Base-by-base conservation (phyloP, 2,329 filamentous ascomycete genomes). In the Talaromyces piceae region DNA sequence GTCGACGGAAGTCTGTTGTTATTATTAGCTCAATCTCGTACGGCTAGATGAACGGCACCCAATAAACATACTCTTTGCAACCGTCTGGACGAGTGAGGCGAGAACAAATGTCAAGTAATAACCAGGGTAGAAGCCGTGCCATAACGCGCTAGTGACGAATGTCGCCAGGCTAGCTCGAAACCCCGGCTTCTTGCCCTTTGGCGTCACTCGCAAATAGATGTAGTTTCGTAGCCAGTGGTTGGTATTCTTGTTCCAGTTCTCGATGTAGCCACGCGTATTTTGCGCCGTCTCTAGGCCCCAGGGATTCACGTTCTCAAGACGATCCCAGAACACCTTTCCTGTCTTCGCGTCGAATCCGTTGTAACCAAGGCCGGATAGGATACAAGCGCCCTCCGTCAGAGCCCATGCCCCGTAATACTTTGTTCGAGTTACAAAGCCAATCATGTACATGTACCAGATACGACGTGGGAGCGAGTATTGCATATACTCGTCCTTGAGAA, bases 391-490 rank as follows among this genome's bases (percentile, higher is more conserved):
- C 69, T 98, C 93, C 0, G 91, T 91, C 59, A 98, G 71, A 33
- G 82, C 84, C 93, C 93, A 98, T 4, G 95, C 90, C 30, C 90
- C 93, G 62, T 98, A 98, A 73, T 96, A 98, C 73, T 98, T 98
- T 62, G 88, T 81, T 20, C 93, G 83, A 4, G 86, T 78, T 1
- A 87, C 86, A 41, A 97, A 77, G 49, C 85, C 88, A 47, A 95
- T 79, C 79, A 94, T 86, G 67, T 97, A 84, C 52, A 97, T 73
- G 55, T 86, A 77, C 75, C 85, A 90, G 37, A 96, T 73, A 41
- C 91, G 83, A 50, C 81, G 81, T 33, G 85, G 60, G 63, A 97
- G 82, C 33, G 79, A 77, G 63, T 87, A 84, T 4, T 78, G 70
- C 70, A 84, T 71, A 69, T 82, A 95, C 2, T 77, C 69, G 48